A percentile compares a stretch with the other conserved stretches of the same genome.
phyloP scores from a whole-genome alignment of 257 asterid genomes.

The Nicotiana tomentosiformis region DNA sequence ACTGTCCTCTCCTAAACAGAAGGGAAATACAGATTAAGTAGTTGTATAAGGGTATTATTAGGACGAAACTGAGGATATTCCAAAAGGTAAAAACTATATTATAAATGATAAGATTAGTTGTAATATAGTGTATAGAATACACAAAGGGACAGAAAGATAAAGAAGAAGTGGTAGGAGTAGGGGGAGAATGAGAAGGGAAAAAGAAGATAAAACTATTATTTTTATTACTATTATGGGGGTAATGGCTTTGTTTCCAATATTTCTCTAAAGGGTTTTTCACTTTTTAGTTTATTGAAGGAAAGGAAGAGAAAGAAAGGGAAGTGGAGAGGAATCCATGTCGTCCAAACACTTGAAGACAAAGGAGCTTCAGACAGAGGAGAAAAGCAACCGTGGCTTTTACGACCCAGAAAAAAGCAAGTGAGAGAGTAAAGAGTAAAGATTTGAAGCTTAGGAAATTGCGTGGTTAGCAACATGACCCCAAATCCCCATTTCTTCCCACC shows the following conservation, averaged over 20 bases:
- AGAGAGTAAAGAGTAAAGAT: slow-evolving; percentile 7
- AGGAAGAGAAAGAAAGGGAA: neutral
- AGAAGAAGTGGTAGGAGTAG: slow-evolving; percentile 10
- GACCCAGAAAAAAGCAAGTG: slow-evolving; percentile 34
- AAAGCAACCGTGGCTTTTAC: slow-evolving; percentile 69
- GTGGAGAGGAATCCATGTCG: slow-evolving; percentile 67
- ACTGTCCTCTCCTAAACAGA: neutral
- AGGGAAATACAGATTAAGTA: neutral
- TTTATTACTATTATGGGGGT: too few species aligned
- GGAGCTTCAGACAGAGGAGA: slow-evolving; percentile 64
- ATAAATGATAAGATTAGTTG: neutral
- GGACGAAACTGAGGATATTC: neutral
- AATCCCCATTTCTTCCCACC: slow-evolving; percentile 4
- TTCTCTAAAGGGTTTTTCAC: neutral
- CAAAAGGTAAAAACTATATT: slow-evolving; percentile 9
- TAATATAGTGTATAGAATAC: neutral
- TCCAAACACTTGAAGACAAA: slow-evolving; percentile 92
- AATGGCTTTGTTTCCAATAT: too few species aligned
- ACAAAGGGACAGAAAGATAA: neutral
- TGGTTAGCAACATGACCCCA: slow-evolving; percentile 23
- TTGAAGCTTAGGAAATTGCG: slow-evolving; percentile 53
- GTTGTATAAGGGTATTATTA: neutral
- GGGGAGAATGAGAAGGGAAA: neutral
- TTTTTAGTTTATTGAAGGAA: slow-evolving; percentile 3
- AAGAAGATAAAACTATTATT: neutral